A percentile compares a stretch with the other conserved stretches of the same genome.
phyloP scores from a whole-genome alignment of 129 eudicot genomes.

The Cynara cardunculus region DNA sequence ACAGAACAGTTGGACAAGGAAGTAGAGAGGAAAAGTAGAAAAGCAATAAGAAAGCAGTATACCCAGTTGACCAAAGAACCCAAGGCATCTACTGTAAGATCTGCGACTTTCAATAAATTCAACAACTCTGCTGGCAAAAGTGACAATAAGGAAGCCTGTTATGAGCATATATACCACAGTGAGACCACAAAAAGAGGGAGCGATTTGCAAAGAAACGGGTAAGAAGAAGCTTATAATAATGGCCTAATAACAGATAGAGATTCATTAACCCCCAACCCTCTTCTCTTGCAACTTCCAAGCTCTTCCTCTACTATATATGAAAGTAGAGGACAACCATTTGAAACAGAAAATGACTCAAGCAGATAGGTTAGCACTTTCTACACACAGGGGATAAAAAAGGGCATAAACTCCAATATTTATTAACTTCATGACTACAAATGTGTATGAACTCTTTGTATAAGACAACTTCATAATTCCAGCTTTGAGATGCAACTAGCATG shows the following conservation, averaged over 20 bases:
- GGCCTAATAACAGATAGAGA: neutral
- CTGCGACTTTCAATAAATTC: conserved; percentile 51
- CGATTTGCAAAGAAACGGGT: neutral
- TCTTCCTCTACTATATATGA: no score
- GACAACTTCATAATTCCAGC: no score
- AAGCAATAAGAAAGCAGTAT: conserved; percentile 23
- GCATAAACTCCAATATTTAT: no score
- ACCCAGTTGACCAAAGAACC: conserved; percentile 84
- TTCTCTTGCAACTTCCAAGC: neutral
- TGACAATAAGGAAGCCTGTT: conserved; percentile 86
- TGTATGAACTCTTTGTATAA: no score
- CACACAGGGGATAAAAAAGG: no score
- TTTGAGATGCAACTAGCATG: no score
- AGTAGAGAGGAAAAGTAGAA: neutral
- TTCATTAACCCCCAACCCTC: neutral
- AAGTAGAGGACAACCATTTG: neutral
- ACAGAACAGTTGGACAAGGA: neutral
- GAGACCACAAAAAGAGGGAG: neutral
- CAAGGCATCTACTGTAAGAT: conserved; percentile 57
- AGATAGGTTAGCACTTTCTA: no score
- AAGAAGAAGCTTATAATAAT: neutral
- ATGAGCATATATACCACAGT: conserved; percentile 3
- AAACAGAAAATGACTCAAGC: no score
- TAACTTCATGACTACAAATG: no score
- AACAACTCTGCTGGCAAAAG: conserved; percentile 61